Conservation (phyloP, 768 basidiomycete genomes). For the Boletellus ananiceps region DNA sequence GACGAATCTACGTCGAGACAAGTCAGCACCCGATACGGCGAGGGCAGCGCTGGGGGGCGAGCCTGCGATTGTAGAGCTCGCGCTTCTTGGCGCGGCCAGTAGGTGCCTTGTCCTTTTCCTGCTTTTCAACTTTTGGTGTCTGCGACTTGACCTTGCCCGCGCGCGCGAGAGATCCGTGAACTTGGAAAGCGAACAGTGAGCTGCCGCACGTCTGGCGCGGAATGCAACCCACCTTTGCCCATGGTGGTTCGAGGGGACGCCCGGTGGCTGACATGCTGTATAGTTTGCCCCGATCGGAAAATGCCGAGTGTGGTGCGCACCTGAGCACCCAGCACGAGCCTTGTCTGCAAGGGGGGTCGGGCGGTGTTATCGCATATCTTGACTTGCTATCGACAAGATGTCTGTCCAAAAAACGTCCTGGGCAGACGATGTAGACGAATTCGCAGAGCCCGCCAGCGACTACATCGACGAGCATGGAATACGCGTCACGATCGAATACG, state of each 20-base stretch:
- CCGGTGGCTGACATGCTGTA: constrained; percentile 32
- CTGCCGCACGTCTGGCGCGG: background rate
- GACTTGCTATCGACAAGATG: constrained; percentile 15
- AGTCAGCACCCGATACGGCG: background rate
- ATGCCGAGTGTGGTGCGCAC: background rate
- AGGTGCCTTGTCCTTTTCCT: constrained; percentile 97
- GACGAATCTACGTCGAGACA: constrained; percentile 57
- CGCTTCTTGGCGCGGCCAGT: constrained; percentile 98
- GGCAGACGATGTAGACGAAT: constrained; percentile 84
- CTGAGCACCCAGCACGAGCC: too few relatives aligned
- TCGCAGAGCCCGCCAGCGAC: constrained; percentile 57
- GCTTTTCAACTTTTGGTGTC: constrained; percentile 94
- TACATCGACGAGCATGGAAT: constrained; percentile 84
- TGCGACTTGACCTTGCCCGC: constrained; percentile 99
- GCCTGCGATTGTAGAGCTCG: constrained; percentile 87
- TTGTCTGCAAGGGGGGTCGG: too few relatives aligned
- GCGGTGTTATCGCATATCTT: constrained; percentile 9
- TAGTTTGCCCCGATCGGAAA: constrained; percentile 37
- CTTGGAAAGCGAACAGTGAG: constrained; percentile 34
- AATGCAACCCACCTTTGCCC: constrained; percentile 55
- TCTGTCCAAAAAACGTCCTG: constrained; percentile 62
- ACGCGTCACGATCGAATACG: constrained; percentile 78
- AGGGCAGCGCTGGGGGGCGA: constrained; percentile 28
- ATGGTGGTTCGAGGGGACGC: constrained; percentile 47
- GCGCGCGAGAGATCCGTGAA: constrained; percentile 98